Percentiles rank a stretch among this genome's conserved stretches.
Conservation (phyloP, 345 rosid species). For the Anacardium occidentale region DNA sequence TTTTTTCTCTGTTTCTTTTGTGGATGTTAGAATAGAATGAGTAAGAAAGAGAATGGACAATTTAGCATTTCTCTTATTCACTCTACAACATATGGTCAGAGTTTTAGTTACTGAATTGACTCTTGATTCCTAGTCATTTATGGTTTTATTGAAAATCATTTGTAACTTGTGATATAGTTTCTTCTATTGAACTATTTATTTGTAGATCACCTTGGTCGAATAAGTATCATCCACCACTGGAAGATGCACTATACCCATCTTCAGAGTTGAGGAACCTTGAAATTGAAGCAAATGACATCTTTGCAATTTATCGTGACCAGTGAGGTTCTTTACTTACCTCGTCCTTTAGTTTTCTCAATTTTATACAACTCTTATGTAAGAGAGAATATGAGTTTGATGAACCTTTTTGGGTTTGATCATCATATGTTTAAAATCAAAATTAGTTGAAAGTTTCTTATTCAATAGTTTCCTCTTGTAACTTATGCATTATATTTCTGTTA, state of each 20-base stretch:
- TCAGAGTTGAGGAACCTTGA: conserved; percentile 80
- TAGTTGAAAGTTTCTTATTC: background rate
- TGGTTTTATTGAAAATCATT: background rate
- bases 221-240: conserved; percentile 71
- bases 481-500: background rate
- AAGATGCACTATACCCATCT: conserved; percentile 81
- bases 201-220: conserved; percentile 96
- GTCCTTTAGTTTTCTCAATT: conserved; percentile 34
- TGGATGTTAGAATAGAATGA: too few relatives aligned
- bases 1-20: too few relatives aligned
- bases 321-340: conserved; percentile 93
- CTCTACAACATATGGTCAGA: background rate
- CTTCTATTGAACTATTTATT: conserved; percentile 15
- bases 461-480: background rate
- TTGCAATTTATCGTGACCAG: conserved; percentile 96
- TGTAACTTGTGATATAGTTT: background rate
- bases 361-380: background rate
- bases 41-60: too few relatives aligned
- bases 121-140: background rate
- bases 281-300: conserved; percentile 86
- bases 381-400: background rate
- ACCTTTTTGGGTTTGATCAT: background rate
- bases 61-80: too few relatives aligned
- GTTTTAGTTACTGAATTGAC: background rate
- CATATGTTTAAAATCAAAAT: background rate